phyloP scores from a whole-genome alignment of 2,329 filamentous ascomycete species.

The Hypocreales sp. region DNA sequence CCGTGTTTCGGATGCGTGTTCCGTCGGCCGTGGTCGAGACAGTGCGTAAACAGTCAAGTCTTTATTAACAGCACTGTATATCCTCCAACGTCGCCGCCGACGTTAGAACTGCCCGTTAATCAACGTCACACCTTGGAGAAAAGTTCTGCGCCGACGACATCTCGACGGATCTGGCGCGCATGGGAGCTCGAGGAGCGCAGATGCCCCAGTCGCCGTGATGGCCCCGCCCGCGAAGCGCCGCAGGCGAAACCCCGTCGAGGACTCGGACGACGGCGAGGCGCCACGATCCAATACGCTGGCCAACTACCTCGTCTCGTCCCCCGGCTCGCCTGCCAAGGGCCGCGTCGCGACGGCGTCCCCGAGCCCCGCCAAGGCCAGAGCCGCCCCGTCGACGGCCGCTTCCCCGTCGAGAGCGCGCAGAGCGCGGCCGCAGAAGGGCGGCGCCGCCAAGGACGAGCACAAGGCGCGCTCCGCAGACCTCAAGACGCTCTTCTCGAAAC shows the following conservation, averaged over 20 bases:
- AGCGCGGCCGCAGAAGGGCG: constrained; percentile 12
- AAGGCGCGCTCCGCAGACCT: constrained; percentile 41
- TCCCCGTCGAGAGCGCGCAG: constrained; percentile 10
- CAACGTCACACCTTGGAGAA: no score
- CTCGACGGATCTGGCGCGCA: no score
- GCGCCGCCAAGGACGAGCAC: constrained; percentile 24
- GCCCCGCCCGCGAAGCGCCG: constrained; percentile 43
- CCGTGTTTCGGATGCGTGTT: no score
- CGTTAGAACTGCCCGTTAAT: no score
- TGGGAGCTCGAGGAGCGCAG: no score
- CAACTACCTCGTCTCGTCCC: constrained; percentile 39
- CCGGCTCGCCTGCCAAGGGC: constrained; percentile 21
- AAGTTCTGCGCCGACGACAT: no score
- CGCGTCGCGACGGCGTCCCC: constrained; percentile 20
- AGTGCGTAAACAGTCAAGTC: no score
- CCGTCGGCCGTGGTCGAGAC: no score
- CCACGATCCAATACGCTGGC: constrained; percentile 28
- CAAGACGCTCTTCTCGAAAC: constrained; percentile 44
- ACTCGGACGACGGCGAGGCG: constrained; percentile 31
- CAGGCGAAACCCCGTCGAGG: constrained; percentile 37
- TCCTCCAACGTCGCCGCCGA: no score
- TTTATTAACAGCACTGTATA: no score
- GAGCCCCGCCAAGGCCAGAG: constrained; percentile 22
- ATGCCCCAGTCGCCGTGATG: constrained; percentile 27
- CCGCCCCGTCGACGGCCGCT: constrained; percentile 5